phyloP scores from a whole-genome alignment of 2,329 filamentous ascomycete species.

The Talaromyces sp. region DNA sequence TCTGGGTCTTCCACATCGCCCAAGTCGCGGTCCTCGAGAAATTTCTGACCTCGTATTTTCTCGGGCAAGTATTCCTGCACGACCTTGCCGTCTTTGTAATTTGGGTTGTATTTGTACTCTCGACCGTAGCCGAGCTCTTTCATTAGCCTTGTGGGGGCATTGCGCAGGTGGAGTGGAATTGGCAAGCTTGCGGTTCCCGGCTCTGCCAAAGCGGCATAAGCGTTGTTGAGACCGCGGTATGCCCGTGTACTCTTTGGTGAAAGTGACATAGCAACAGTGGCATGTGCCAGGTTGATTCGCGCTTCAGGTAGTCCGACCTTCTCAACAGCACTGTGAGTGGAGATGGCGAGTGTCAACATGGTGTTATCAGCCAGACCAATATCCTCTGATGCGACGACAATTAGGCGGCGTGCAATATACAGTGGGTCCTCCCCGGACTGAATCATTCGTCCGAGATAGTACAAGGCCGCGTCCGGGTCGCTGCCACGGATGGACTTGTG shows the following conservation, averaged over 20 bases:
- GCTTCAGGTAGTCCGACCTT: conserved; percentile 95
- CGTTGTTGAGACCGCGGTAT: conserved; percentile 77
- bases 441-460: conserved; percentile 94
- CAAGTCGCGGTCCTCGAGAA: conserved; percentile 74
- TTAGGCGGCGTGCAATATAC: conserved; percentile 85
- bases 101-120: conserved; percentile 95
- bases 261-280: conserved; percentile 70
- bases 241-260: conserved; percentile 82
- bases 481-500: conserved; percentile 91
- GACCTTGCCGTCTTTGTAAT: conserved; percentile 76
- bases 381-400: conserved; percentile 92
- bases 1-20: conserved; percentile 73
- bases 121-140: conserved; percentile 84
- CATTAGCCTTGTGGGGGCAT: conserved; percentile 89
- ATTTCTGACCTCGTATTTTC: conserved; percentile 61
- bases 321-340: conserved; percentile 79
- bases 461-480: conserved; percentile 80
- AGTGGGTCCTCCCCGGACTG: conserved; percentile 90
- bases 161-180: conserved; percentile 80
- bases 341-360: conserved; percentile 76
- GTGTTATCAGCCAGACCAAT: conserved; percentile 83
- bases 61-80: conserved; percentile 87
- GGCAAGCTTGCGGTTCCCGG: conserved; percentile 76
- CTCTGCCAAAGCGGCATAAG: conserved; percentile 70
- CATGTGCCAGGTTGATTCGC: conserved; percentile 84